These are phyloP conservation scores for Stachybotrys chartarum DNA, from an alignment of 2,329 filamentous ascomycete genomes.

Conservation along the genomic window DNA sequence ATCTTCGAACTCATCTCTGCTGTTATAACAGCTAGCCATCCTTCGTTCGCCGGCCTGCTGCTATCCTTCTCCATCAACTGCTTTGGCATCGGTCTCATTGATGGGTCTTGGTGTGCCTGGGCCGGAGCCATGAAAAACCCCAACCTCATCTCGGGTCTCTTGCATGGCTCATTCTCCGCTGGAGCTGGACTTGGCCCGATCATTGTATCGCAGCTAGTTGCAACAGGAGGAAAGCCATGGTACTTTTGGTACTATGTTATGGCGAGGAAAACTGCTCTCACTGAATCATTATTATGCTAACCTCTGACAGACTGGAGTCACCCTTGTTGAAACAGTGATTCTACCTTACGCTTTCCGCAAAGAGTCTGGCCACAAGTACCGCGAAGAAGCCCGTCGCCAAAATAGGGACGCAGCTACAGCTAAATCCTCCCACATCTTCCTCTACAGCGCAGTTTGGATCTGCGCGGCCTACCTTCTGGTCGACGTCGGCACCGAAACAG, in stretches of 20 bases:
- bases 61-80: slow-evolving; percentile 22
- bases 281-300: neutral
- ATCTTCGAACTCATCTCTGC: slow-evolving; percentile 8
- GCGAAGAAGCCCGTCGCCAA: neutral
- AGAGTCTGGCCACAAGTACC: neutral
- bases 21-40: neutral
- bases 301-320: neutral
- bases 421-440: slow-evolving; percentile 17
- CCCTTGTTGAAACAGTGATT: neutral
- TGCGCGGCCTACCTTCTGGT: slow-evolving; percentile 34
- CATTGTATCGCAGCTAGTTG: neutral
- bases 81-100: slow-evolving; percentile 31
- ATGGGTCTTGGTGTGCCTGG: slow-evolving; percentile 38
- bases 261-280: neutral
- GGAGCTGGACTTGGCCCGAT: neutral
- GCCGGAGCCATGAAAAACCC: slow-evolving; percentile 29
- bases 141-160: slow-evolving; percentile 16
- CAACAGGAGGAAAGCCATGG: neutral
- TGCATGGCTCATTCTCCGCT: slow-evolving; percentile 3
- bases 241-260: neutral
- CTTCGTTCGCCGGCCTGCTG: neutral
- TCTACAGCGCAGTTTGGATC: slow-evolving; percentile 27
- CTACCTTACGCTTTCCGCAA: neutral
- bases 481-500: slow-evolving; percentile 36
- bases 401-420: neutral